phyloP scores from a whole-genome alignment of 2,329 filamentous ascomycete genomes.

The Hymenoscyphus salicellus region DNA sequence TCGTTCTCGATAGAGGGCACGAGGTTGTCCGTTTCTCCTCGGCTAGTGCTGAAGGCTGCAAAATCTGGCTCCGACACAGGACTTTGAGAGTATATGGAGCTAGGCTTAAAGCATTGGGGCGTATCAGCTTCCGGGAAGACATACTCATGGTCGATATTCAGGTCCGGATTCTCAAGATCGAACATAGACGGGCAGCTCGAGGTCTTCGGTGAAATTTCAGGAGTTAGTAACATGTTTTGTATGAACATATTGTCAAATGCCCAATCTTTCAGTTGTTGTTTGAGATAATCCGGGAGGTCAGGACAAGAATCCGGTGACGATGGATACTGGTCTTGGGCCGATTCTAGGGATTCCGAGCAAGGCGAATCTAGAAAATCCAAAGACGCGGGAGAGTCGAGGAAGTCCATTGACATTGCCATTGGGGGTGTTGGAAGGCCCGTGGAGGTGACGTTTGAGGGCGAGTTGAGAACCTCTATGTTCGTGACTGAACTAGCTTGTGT shows the following conservation, averaged over 20 bases:
- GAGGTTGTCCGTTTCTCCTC: conserved; percentile 6
- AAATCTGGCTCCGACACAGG: conserved; percentile 9
- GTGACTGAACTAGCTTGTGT: background rate
- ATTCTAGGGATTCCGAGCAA: conserved; percentile 2
- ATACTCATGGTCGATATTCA: conserved; percentile 4
- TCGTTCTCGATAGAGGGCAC: conserved; percentile 11
- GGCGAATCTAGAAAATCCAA: conserved; percentile 2
- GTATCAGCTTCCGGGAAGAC: background rate
- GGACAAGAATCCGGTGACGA: conserved; percentile 10
- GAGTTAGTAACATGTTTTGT: conserved; percentile 6
- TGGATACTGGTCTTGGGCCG: conserved; percentile 7
- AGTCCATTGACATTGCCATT: conserved; percentile 9
- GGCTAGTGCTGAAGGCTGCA: background rate
- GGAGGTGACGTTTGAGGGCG: background rate
- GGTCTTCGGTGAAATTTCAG: conserved; percentile 8
- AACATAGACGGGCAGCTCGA: conserved; percentile 7
- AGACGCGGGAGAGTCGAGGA: conserved; percentile 9
- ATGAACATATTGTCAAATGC: conserved; percentile 15
- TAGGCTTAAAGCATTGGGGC: conserved; percentile 10
- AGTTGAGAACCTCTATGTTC: conserved; percentile 3
- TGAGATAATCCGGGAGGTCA: conserved; percentile 12
- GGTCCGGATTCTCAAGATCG: conserved; percentile 9
- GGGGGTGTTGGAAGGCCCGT: conserved; percentile 12
- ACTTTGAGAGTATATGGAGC: conserved; percentile 12
- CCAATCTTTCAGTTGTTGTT: conserved; percentile 14